Evolutionary conservation across 805 yeast species (phyloP).

Genomic region (Wickerhamiella lipophila): DNA sequence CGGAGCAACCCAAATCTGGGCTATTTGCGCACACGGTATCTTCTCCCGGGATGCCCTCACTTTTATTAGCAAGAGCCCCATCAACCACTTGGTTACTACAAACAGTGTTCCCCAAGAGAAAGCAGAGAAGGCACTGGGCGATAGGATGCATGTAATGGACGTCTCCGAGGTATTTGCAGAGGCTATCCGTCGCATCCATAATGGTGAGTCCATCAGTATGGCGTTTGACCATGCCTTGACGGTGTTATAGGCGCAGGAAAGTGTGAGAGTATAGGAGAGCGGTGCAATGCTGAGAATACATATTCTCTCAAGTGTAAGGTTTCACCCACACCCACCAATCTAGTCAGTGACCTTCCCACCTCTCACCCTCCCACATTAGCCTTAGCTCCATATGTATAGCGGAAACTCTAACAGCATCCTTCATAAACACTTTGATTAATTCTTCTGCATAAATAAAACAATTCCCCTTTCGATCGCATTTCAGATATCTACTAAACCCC

Average conservation of each 20-base stretch:
- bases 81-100: conserved; percentile 79
- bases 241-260: background rate
- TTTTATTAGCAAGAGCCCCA: conserved; percentile 50
- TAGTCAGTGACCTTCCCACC: too few relatives aligned
- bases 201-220: conserved; percentile 92
- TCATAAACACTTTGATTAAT: too few relatives aligned
- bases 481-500: too few relatives aligned
- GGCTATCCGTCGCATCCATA: conserved; percentile 89
- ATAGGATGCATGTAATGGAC: conserved; percentile 67
- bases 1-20: conserved; percentile 79
- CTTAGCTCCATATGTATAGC: too few relatives aligned
- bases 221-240: conserved; percentile 60
- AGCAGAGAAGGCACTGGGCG: conserved; percentile 41
- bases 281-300: too few relatives aligned
- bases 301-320: too few relatives aligned
- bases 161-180: conserved; percentile 84
- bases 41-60: conserved; percentile 83
- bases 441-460: too few relatives aligned
- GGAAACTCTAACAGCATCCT: too few relatives aligned
- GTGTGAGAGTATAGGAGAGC: too few relatives aligned
- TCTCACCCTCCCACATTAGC: too few relatives aligned
- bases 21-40: conserved; percentile 83
- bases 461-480: too few relatives aligned
- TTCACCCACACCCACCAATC: too few relatives aligned
- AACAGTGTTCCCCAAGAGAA: conserved; percentile 79